These are phyloP conservation scores for Rhipidocladum racemiflorum DNA, from an alignment of 176 grass and related monocot species.

Conservation along the genomic window DNA sequence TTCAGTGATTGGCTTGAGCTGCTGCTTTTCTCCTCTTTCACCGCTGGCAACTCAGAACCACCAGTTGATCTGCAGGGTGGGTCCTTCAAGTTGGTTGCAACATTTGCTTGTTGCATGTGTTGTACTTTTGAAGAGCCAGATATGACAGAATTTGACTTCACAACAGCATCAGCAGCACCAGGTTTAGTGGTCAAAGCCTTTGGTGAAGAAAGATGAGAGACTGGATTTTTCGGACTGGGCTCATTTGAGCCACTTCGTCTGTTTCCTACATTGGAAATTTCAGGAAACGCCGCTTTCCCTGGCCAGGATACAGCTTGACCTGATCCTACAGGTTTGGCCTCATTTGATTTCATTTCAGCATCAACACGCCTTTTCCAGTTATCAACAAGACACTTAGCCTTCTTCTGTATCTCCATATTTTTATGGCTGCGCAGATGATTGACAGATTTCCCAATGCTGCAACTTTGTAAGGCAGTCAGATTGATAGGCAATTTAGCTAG, in stretches of 20 bases:
- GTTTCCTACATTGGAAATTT: constrained; percentile 68
- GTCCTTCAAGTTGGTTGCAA: constrained; percentile 39
- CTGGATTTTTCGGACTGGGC: constrained; percentile 42
- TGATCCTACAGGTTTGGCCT: constrained; percentile 54
- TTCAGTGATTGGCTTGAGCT: constrained; percentile 87
- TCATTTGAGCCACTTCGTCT: constrained; percentile 62
- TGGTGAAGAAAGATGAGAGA: constrained; percentile 33
- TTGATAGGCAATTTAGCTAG: constrained; percentile 89
- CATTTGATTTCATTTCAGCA: constrained; percentile 93
- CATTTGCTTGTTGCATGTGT: constrained; percentile 22
- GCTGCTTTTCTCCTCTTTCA: constrained; percentile 86
- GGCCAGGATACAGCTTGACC: constrained; percentile 65
- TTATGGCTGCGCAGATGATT: constrained; percentile 86
- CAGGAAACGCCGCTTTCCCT: constrained; percentile 58
- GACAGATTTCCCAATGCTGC: constrained; percentile 94
- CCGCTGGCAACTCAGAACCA: constrained; percentile 40
- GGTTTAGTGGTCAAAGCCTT: constrained; percentile 51
- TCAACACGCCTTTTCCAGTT: constrained; percentile 95
- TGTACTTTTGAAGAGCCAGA: constrained; percentile 35
- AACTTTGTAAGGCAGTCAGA: constrained; percentile 75
- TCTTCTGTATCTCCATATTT: constrained; percentile 88
- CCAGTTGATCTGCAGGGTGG: constrained; percentile 31
- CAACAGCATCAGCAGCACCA: constrained; percentile 34
- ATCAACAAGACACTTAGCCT: constrained; percentile 81
- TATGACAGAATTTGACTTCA: constrained; percentile 19